A percentile compares a stretch with the other conserved stretches of the same genome.
phyloP scores from a whole-genome alignment of 371 early-diverging fungal species.

The Zopfochytrium polystomum region DNA sequence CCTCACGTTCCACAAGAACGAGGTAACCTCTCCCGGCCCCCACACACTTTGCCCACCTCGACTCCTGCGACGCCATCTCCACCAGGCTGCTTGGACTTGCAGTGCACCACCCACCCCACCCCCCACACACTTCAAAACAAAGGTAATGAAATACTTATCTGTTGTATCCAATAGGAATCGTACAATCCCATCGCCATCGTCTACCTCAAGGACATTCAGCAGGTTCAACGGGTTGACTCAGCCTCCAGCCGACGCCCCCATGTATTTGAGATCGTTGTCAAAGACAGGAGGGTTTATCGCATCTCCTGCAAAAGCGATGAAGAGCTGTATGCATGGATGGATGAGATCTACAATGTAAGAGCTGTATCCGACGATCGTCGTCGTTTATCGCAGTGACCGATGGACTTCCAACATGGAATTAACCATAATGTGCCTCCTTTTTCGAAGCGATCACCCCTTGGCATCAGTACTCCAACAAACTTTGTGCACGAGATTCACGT shows the following conservation, averaged over 20 bases:
- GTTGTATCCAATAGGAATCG: constrained; percentile 21
- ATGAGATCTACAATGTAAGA: too few species aligned
- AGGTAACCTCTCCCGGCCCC: constrained; percentile 53
- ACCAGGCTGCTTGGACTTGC: not conserved
- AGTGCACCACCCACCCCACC: not conserved
- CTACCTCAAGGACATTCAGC: constrained; percentile 82
- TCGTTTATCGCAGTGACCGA: constrained; percentile 72
- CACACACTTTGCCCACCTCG: not conserved
- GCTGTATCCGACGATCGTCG: constrained; percentile 94
- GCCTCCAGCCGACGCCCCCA: constrained; percentile 86
- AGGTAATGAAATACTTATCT: not conserved
- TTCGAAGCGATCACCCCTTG: constrained; percentile 73
- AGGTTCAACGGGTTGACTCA: constrained; percentile 76
- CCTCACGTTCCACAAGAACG: too few species aligned
- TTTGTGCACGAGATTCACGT: constrained; percentile 95
- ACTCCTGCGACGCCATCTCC: not conserved
- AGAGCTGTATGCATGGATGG: too few species aligned
- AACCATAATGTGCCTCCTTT: constrained; percentile 1
- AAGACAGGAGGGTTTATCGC: constrained; percentile 80
- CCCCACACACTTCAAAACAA: not conserved
- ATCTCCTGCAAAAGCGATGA: constrained; percentile 87
- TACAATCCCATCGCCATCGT: constrained; percentile 68
- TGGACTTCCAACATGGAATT: not conserved
- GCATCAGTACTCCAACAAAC: constrained; percentile 90
- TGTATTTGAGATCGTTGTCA: constrained; percentile 85